Evolutionary conservation across 2,329 filamentous ascomycete species (phyloP), one percentile per base, ranked within the genome.

Genomic region (Ophiosphaerella narmari): DNA sequence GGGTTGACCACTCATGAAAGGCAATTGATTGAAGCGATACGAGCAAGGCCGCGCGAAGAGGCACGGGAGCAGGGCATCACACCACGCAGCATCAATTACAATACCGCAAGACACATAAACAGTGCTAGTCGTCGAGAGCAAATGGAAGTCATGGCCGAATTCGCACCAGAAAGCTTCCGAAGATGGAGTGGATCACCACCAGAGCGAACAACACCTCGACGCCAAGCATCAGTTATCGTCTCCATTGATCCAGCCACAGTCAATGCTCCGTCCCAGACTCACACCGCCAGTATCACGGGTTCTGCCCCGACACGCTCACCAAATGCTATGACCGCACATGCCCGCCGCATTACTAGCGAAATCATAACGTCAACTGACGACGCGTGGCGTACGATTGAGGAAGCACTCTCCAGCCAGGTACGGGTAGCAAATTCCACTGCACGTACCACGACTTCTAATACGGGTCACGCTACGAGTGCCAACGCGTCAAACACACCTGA

Each of bases 341-440:
- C 66, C 16, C 68, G 65, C 34, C 65, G 67, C 21, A 56, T 63
- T 40, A 57, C 63, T 23, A 63, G 49, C 39, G 68, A 71, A 13
- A 61, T 71, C 16, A 60, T 70, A 4, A 61, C 62, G 7, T 68
- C 68, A 9, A 70, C 68, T 2, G 67, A 71, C 32, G 75, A 78
- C 40, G 75, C 78, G 8, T 80, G 77, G 77, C 75, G 74, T 37
- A 77, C 74, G 4, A 79, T 80, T 38, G 74, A 79, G 60, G 75
- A 76, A 34, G 76, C 77, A 32, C 74, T 79, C 60, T 69, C 72
- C 9, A 71, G 72, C 61, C 52, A 68, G 63, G 55, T 60, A 41
- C 55, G 64, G 34, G 59, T 56, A 34, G 52, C 60, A 23, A 55
- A 54, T 42, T 50, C 33, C 16, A 41, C 39, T 3, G 43, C 43